Conservation (phyloP, 352 stramenopile species). For the Pythium brassicae region DNA sequence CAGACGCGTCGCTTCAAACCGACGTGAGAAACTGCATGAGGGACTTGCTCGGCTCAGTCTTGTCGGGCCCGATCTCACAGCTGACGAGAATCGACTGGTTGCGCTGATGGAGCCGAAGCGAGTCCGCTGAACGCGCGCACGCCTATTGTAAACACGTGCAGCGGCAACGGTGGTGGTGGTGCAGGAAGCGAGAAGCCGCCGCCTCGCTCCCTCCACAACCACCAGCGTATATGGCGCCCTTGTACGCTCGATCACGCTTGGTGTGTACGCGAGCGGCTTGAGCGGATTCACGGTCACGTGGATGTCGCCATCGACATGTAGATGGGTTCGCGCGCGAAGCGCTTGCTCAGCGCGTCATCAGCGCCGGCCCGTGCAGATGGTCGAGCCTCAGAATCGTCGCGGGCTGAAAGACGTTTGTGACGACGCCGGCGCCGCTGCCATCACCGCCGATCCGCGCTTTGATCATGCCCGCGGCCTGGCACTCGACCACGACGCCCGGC, state of each 20-base stretch:
- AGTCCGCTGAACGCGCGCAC: constrained; percentile 80
- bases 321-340: constrained; percentile 71
- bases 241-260: constrained; percentile 61
- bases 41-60: constrained; percentile 96
- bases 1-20: constrained; percentile 42
- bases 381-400: constrained; percentile 30
- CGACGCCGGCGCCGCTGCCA: constrained; percentile 31
- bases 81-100: constrained; percentile 43
- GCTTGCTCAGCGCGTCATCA: constrained; percentile 76
- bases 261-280: constrained; percentile 66
- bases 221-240: constrained; percentile 30
- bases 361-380: constrained; percentile 78
- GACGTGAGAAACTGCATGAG: constrained; percentile 95
- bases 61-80: constrained; percentile 76
- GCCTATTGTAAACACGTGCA: constrained; percentile 91
- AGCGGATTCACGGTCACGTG: constrained; percentile 83
- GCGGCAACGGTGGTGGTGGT: no score
- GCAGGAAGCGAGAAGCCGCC: no score
- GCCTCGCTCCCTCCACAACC: no score
- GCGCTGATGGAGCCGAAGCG: constrained; percentile 33
- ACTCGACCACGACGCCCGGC: constrained; percentile 64
- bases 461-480: constrained; percentile 40
- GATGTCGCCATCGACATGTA: constrained; percentile 88
- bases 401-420: constrained; percentile 20
- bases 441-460: constrained; percentile 36